phyloP scores from a whole-genome alignment of 2,329 filamentous ascomycete species.

The Sclerotinia subarctica region DNA sequence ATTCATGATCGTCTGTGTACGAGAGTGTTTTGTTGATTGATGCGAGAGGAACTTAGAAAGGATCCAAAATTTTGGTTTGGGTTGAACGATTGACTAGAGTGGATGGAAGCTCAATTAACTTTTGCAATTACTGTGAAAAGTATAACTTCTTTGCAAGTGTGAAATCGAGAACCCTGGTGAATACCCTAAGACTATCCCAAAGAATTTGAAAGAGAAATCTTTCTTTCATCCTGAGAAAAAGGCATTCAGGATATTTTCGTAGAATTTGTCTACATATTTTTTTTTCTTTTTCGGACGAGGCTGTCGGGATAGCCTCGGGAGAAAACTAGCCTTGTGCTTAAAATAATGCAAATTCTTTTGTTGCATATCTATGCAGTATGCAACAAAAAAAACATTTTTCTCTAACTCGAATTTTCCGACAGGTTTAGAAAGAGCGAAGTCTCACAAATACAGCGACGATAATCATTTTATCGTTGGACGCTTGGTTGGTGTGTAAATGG shows the following conservation, averaged over 20 bases:
- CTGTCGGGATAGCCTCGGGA: not conserved
- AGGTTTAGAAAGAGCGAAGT: not conserved
- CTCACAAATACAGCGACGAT: not conserved
- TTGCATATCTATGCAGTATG: not conserved
- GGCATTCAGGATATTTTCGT: too few species aligned
- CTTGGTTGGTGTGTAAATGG: not conserved
- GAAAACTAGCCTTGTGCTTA: not conserved
- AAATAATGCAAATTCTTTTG: not conserved
- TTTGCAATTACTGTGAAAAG: too few species aligned
- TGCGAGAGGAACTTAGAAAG: too few species aligned
- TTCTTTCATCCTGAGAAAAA: too few species aligned
- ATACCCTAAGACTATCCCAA: too few species aligned
- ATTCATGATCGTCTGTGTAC: slow-evolving; percentile 31
- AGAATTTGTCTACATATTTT: not conserved
- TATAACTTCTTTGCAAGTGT: too few species aligned
- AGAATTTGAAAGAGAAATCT: too few species aligned
- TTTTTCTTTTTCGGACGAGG: not conserved
- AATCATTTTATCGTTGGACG: not conserved
- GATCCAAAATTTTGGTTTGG: not conserved
- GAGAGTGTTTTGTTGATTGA: not conserved
- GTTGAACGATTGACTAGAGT: too few species aligned
- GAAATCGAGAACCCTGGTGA: too few species aligned
- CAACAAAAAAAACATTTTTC: not conserved
- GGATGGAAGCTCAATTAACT: too few species aligned
- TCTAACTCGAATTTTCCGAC: not conserved